Evolutionary conservation across 139 green algal species (phyloP).

Genomic region (Micractinium conductrix): DNA sequence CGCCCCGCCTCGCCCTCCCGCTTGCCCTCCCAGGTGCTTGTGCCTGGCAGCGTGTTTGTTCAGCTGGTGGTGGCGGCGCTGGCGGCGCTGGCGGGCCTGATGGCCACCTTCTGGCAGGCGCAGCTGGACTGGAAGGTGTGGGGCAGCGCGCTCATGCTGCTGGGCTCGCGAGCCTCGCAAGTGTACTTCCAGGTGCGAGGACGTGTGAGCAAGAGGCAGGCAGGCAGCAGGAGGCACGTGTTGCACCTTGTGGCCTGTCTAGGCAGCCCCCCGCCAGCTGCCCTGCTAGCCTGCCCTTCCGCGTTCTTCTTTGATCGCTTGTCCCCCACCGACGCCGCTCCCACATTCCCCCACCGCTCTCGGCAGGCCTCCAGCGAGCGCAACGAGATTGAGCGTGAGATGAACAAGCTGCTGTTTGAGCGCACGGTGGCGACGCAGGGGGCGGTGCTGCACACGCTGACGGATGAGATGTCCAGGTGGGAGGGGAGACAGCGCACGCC

Average conservation of each 20-base stretch:
- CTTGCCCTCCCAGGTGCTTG: not conserved
- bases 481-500: too few relatives aligned
- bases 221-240: too few relatives aligned
- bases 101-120: not conserved
- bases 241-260: too few relatives aligned
- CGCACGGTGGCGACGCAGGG: slow-evolving; percentile 5
- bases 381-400: slow-evolving; percentile 29
- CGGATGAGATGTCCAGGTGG: slow-evolving; percentile 11
- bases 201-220: too few relatives aligned
- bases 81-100: not conserved
- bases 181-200: slow-evolving; percentile 22
- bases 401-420: slow-evolving; percentile 30
- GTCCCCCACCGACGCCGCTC: not conserved
- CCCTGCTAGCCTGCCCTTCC: too few relatives aligned
- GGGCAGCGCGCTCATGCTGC: slow-evolving; percentile 17
- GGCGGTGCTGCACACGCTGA: slow-evolving; percentile 25
- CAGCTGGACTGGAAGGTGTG: not conserved
- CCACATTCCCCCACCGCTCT: not conserved
- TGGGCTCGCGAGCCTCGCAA: not conserved
- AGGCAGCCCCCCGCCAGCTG: too few relatives aligned
- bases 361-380: slow-evolving; percentile 20
- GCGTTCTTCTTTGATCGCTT: too few relatives aligned
- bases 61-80: slow-evolving; percentile 17
- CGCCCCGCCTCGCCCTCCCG: not conserved
- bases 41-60: not conserved